These are phyloP conservation scores for Hippophae rhamnoides DNA, from an alignment of 306 rosid species.

Conservation along the genomic window DNA sequence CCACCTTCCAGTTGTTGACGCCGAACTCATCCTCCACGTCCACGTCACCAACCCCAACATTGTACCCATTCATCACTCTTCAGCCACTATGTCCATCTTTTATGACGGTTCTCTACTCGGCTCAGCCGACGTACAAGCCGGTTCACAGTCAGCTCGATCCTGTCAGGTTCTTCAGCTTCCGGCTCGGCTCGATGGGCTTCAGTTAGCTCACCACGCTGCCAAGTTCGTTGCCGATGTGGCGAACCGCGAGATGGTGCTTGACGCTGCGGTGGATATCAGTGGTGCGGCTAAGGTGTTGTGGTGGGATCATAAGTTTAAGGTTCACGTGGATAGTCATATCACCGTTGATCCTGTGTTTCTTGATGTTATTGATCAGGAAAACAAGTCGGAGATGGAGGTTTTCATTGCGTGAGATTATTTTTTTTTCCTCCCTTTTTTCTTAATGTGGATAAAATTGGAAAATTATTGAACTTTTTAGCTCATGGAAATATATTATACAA, in stretches of 20 bases:
- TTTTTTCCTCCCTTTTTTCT: neutral
- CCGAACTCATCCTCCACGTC: constrained; percentile 60
- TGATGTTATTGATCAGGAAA: constrained; percentile 68
- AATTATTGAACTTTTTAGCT: no score
- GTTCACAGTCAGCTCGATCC: constrained; percentile 60
- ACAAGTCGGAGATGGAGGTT: constrained; percentile 36
- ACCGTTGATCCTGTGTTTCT: constrained; percentile 81
- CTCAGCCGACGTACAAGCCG: constrained; percentile 60
- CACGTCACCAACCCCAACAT: constrained; percentile 89
- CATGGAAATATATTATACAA: no score
- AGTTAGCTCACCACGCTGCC: constrained; percentile 55
- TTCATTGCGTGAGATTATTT: constrained; percentile 1
- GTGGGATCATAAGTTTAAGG: constrained; percentile 65
- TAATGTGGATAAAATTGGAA: no score
- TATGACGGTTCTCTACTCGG: constrained; percentile 77
- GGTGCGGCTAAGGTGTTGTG: constrained; percentile 70
- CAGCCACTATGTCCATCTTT: constrained; percentile 77
- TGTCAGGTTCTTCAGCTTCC: constrained; percentile 69
- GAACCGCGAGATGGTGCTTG: constrained; percentile 63
- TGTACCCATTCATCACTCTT: constrained; percentile 55
- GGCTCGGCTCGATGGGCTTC: constrained; percentile 53
- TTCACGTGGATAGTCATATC: constrained; percentile 68
- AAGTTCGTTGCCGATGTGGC: constrained; percentile 49
- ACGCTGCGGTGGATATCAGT: constrained; percentile 53
- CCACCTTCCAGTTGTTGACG: constrained; percentile 53